These are phyloP conservation scores for Aureobasidium leucospermi DNA, from an alignment of 2,329 filamentous ascomycete genomes.

Conservation along the genomic window DNA sequence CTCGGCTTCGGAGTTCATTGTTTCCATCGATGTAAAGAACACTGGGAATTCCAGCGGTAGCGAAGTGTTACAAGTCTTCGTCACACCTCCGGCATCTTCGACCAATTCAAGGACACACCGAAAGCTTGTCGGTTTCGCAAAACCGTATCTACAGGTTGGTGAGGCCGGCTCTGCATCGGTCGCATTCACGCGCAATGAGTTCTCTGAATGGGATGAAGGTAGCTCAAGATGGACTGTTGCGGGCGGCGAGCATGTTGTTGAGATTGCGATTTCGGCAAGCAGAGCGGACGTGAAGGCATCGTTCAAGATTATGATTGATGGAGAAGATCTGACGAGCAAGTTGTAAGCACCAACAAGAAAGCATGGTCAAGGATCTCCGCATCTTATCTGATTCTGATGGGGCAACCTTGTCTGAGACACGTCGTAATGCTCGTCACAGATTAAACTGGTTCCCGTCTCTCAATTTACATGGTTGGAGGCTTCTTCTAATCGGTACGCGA, in stretches of 20 bases:
- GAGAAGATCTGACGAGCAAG: too few species aligned
- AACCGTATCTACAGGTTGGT: not conserved
- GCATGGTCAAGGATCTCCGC: too few species aligned
- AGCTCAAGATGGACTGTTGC: not conserved
- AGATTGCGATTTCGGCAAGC: not conserved
- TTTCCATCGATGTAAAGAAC: slow-evolving; percentile 44
- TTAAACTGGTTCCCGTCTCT: too few species aligned
- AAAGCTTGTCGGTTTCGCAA: not conserved
- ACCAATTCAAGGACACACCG: not conserved
- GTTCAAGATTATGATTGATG: not conserved
- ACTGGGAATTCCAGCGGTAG: slow-evolving; percentile 49
- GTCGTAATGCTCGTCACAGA: too few species aligned
- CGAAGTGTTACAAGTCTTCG: slow-evolving; percentile 62
- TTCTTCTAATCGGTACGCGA: too few species aligned
- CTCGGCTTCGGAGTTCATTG: not conserved
- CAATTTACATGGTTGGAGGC: too few species aligned
- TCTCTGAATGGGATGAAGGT: not conserved
- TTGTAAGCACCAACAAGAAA: too few species aligned
- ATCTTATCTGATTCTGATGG: too few species aligned
- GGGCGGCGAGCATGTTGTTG: not conserved
- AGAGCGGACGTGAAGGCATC: not conserved
- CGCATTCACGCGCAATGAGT: not conserved
- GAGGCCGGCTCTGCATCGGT: not conserved
- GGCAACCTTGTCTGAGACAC: too few species aligned
- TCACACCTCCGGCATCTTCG: slow-evolving; percentile 53